Conservation (phyloP, 2,329 filamentous ascomycete species). For the Boeremia lycopersici region DNA sequence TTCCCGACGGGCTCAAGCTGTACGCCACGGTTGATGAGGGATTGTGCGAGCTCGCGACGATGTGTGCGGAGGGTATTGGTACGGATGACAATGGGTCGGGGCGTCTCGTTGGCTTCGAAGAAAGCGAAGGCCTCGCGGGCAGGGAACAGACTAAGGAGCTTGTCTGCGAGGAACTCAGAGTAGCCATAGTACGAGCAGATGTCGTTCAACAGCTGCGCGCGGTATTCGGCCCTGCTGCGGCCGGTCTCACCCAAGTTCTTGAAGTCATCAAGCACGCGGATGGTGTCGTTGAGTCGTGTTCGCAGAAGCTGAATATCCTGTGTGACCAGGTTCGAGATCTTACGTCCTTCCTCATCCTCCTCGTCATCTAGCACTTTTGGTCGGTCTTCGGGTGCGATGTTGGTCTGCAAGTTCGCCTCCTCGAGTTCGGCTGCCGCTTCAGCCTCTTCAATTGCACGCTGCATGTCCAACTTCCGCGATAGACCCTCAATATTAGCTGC, state of each 20-base stretch:
- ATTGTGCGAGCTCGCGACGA: conserved; percentile 81
- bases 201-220: conserved; percentile 82
- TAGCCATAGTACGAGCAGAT: conserved; percentile 98
- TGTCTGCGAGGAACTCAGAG: conserved; percentile 91
- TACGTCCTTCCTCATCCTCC: conserved; percentile 65
- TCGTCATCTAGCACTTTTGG: conserved; percentile 68
- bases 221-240: conserved; percentile 86
- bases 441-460: conserved; percentile 77
- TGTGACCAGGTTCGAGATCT: conserved; percentile 65
- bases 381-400: conserved; percentile 76
- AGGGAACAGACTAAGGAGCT: conserved; percentile 90
- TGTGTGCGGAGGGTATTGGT: conserved; percentile 90
- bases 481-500: conserved; percentile 95
- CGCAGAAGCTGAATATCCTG: conserved; percentile 90
- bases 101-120: conserved; percentile 97
- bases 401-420: conserved; percentile 87
- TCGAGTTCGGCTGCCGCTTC: conserved; percentile 85
- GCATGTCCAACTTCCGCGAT: conserved; percentile 79
- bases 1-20: conserved; percentile 96
- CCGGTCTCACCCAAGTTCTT: conserved; percentile 78
- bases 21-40: conserved; percentile 94
- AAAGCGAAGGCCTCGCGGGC: conserved; percentile 95
- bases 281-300: conserved; percentile 87
- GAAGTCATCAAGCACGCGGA: conserved; percentile 90
- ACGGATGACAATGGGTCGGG: conserved; percentile 90